phyloP scores from a whole-genome alignment of 345 rosid genomes.

The Sonneratia alba region DNA sequence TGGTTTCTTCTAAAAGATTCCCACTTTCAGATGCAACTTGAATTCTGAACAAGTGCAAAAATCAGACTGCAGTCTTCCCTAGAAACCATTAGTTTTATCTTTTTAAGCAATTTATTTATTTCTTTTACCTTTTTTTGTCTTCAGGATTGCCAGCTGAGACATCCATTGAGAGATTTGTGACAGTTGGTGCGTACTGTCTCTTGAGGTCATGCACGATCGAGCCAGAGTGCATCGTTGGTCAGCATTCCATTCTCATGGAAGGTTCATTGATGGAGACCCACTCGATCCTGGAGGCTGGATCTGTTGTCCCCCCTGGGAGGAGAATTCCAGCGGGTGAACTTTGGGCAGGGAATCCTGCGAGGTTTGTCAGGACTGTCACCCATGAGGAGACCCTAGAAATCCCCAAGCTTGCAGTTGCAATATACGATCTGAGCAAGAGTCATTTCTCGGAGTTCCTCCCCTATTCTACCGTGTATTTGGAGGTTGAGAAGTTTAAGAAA shows the following conservation, averaged over 20 bases:
- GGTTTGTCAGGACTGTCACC: conserved; percentile 68
- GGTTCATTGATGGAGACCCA: conserved; percentile 91
- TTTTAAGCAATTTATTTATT: not conserved
- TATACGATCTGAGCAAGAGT: conserved; percentile 66
- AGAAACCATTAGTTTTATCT: not conserved
- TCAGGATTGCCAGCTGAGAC: conserved; percentile 94
- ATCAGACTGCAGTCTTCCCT: not conserved
- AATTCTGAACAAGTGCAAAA: not conserved
- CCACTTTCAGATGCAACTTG: not conserved
- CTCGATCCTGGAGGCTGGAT: conserved; percentile 90
- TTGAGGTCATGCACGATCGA: conserved; percentile 87
- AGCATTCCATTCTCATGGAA: conserved; percentile 95
- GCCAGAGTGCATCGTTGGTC: conserved; percentile 97
- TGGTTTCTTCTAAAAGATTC: not conserved
- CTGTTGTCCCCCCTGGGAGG: conserved; percentile 93
- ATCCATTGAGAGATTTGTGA: conserved; percentile 75
- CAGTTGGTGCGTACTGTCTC: conserved; percentile 79
- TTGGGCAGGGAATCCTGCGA: conserved; percentile 98
- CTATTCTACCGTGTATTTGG: conserved; percentile 84
- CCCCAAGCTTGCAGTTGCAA: conserved; percentile 92
- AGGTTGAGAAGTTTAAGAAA: conserved; percentile 87
- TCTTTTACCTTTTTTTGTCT: not conserved
- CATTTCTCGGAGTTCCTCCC: conserved; percentile 85
- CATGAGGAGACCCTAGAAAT: conserved; percentile 91
- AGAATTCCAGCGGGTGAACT: conserved; percentile 92